Base-by-base conservation (phyloP, 2,329 filamentous ascomycete species). In the Alternaria consortialis region DNA sequence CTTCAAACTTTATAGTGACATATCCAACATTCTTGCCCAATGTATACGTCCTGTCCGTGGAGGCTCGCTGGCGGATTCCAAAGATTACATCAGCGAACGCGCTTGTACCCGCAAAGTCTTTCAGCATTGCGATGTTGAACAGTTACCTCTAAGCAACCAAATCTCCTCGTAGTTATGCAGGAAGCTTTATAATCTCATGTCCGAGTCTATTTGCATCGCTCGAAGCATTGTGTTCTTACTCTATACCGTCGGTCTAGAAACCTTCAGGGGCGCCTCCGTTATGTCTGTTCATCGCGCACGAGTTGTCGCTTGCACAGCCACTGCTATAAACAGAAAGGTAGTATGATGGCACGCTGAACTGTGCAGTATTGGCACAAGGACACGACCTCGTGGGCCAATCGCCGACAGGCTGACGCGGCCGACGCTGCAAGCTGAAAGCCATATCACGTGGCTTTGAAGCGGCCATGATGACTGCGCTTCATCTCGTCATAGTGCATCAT, bases 381-480 rank as follows among this genome's bases (percentile, higher is more conserved):
- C n/a, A 55, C 40, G 53, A 15, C 25, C 32, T 15, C 31, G 17
- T 20, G 32, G 40, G 31, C 53, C 40, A 46, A 55, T 47, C 27
- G 42, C 25, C 42, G 40, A 47, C 42, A 47, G 20, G 53, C 53
- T 55, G 40, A 55, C 53, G 53, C 53, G 56, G 56, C 56, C 20
- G 9, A 44, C 29, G 46, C 32, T 54, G 29, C 40, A 42, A 40
- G 56, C 57, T 60, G 57, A 60, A 54, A 31, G 36, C 57, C 43
- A 56, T 27, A 25, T 60, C 52, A 56, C 57, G 52, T 60, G 57
- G 50, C 52, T 51, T 37, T 53, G 47, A 23, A 17, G 20, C 40
- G 20, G 17, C 40, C 20, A 23, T 23, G 40, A 43, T 43, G 20
- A 50, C 46, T 37, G 20, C 46, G 46, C 46, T 50, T 50, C 32